phyloP scores from a whole-genome alignment of 2,329 filamentous ascomycete species.

The Huntiella decipiens region DNA sequence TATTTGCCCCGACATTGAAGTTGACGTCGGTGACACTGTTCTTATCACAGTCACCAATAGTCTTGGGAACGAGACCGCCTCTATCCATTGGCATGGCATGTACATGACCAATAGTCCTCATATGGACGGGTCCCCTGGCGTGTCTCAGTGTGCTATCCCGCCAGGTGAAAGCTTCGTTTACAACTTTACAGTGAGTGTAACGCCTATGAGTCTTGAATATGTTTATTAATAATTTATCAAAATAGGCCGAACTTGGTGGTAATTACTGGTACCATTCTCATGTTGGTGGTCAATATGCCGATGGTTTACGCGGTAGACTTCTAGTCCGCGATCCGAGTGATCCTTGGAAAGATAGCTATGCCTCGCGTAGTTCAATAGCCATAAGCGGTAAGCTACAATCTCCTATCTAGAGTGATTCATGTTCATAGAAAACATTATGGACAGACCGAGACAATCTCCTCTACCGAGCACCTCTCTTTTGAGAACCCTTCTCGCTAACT shows the following conservation, averaged over 20 bases:
- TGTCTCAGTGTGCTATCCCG: conserved; percentile 35
- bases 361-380: too few species aligned
- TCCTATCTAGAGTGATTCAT: background rate
- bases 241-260: conserved; percentile 22
- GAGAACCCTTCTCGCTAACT: background rate
- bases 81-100: conserved; percentile 40
- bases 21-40: conserved; percentile 22
- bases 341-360: conserved; percentile 16
- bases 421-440: background rate
- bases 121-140: conserved; percentile 39
- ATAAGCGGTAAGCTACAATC: background rate
- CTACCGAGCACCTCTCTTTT: background rate
- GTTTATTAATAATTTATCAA: background rate
- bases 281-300: conserved; percentile 31
- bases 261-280: conserved; percentile 25
- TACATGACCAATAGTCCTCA: conserved; percentile 30
- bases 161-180: conserved; percentile 35
- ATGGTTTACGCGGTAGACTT: conserved; percentile 35
- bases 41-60: conserved; percentile 30
- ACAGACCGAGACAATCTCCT: background rate
- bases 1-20: conserved; percentile 5
- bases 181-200: conserved; percentile 25
- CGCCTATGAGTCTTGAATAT: background rate
- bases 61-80: conserved; percentile 33
- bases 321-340: conserved; percentile 32